phyloP scores from a whole-genome alignment of 345 rosid species.

The Melastoma malabathricum region DNA sequence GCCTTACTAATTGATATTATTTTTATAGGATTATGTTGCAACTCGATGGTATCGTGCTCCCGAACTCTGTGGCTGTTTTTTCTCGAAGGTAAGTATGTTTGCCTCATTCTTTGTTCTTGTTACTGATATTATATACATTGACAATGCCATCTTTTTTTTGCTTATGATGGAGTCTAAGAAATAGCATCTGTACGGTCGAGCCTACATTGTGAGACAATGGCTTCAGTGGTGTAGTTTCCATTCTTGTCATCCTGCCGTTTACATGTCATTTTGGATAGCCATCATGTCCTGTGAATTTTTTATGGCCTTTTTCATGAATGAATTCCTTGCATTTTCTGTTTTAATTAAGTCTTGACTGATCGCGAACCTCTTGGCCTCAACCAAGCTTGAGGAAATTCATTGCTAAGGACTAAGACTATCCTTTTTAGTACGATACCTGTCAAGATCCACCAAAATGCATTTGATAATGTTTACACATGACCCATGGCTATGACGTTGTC shows the following conservation, averaged over 20 bases:
- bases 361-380: too few species aligned
- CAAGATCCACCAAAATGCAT: neutral
- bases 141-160: too few species aligned
- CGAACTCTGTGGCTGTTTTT: conserved; percentile 94
- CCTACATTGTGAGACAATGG: too few species aligned
- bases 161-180: neutral
- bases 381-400: too few species aligned
- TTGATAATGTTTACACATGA: neutral
- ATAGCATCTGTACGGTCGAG: too few species aligned
- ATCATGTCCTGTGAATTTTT: too few species aligned
- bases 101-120: conserved; percentile 1
- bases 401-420: neutral
- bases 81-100: conserved; percentile 49
- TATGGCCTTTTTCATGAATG: too few species aligned
- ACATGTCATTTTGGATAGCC: too few species aligned
- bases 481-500: neutral
- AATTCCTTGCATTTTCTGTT: too few species aligned
- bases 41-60: conserved; percentile 99
- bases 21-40: conserved; percentile 93
- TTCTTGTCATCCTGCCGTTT: too few species aligned
- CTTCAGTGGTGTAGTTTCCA: too few species aligned
- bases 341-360: too few species aligned
- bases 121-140: neutral
- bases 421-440: neutral
- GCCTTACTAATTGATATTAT: conserved; percentile 16